Evolutionary conservation across 2,329 filamentous ascomycete genomes (phyloP).

Genomic region (Colletotrichum costaricense): DNA sequence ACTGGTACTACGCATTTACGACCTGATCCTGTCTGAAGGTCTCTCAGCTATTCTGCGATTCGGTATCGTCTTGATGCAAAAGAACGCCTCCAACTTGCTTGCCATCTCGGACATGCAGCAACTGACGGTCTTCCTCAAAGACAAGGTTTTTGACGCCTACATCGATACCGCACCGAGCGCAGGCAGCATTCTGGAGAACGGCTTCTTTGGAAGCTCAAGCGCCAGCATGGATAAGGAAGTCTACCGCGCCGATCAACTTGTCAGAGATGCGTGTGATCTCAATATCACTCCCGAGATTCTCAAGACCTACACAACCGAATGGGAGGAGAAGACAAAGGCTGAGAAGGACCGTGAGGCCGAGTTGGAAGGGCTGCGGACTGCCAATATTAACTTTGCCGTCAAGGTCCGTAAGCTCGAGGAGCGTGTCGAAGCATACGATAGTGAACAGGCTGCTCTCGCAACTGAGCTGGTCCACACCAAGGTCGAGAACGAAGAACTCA

Average conservation of each 20-base stretch:
- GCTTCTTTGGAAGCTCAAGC: slow-evolving; percentile 95
- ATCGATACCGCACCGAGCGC: slow-evolving; percentile 94
- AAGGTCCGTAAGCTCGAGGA: slow-evolving; percentile 89
- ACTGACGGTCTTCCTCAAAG: slow-evolving; percentile 90
- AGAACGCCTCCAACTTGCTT: slow-evolving; percentile 83
- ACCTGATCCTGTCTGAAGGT: slow-evolving; percentile 93
- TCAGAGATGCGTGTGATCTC: slow-evolving; percentile 90
- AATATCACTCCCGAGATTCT: slow-evolving; percentile 87
- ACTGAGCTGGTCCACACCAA: slow-evolving; percentile 93
- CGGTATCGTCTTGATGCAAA: slow-evolving; percentile 94
- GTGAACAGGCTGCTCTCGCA: slow-evolving; percentile 89
- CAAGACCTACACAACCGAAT: slow-evolving; percentile 84
- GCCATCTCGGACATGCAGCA: slow-evolving; percentile 91
- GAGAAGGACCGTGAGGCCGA: slow-evolving; percentile 88
- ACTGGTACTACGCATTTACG: slow-evolving; percentile 95
- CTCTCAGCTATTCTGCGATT: slow-evolving; percentile 94
- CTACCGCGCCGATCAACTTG: slow-evolving; percentile 92
- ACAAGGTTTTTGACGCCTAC: slow-evolving; percentile 95
- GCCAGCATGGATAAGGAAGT: slow-evolving; percentile 93
- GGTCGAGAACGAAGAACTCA: slow-evolving; percentile 90
- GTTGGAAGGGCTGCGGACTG: slow-evolving; percentile 76
- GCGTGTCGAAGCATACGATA: slow-evolving; percentile 87
- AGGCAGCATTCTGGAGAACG: slow-evolving; percentile 93
- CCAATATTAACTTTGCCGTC: slow-evolving; percentile 74
- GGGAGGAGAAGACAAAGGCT: slow-evolving; percentile 88